Base-by-base conservation (phyloP, 345 rosid species). In the Gossypium mustelinum region DNA sequence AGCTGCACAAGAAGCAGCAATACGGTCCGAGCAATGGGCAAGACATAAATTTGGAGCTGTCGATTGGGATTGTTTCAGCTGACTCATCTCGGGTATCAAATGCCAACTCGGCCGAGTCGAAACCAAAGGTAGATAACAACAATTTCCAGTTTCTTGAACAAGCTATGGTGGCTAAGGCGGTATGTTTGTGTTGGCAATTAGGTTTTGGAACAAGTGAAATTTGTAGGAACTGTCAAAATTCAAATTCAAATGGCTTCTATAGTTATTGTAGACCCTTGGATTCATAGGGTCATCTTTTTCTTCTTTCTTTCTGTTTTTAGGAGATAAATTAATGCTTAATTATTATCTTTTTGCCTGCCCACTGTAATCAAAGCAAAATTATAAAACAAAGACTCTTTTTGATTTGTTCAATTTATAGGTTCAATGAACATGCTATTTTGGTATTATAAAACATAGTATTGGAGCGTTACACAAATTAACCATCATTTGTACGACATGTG, bases 161-260 rank as follows among this genome's bases (percentile, higher is more conserved):
- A 52, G 9, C 60, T 44, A 52, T 50, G 64, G 68, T 34, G 66
- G 50, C 78, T 3, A 29, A 64, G 51, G 57, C 75, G 12, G 83
- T 80, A 60, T 89, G 93, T 68, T 68, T 84, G 76, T 83, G 90
- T 22, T 87, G 89, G 64, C 87, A 82, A 54, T 69, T 87, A 72
- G 93, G 89, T 17, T 78, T 66, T 73, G 84, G 60, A 58, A 73
- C 77, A 22, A 57, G 79, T 25, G 84, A 80, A 68, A 29, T 75
- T 64, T 86, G 89, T 80, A 72, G 78, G 64, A 80, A 82, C 66
- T 87, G 90, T 65, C 80, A 80, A 65, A 82, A 52, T 22, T 13
- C 70, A 34, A 62, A 44, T 68, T 13, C 70, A 34, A 62, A 34
- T 68, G 88, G 82, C 51, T 66, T 82, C 9, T 65, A 66, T 20